Evolutionary conservation across 2,329 filamentous ascomycete genomes (phyloP), one percentile per base, ranked within the genome.

Genomic region (Onygenales sp.): DNA sequence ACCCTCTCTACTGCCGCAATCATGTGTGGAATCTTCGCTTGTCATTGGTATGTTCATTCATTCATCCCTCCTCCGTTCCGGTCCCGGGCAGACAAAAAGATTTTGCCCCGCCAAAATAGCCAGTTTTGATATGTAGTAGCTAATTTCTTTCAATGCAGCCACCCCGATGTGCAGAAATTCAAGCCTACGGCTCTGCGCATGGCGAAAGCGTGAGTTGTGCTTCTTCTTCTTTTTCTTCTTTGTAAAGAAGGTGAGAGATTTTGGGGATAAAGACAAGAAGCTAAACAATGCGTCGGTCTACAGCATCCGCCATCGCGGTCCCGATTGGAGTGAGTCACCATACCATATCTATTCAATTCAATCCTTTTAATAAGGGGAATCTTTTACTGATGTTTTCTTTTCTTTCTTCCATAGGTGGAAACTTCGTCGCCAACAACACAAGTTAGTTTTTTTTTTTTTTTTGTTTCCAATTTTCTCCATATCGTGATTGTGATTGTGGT

Each of bases 1-100:
- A 27, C 21, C 21, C 21, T 27, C 21, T 27, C 21, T 1, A 27
- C 21, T 27, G 13, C 66, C 64, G 70, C 68, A 78, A 86, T 71
- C 65, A 95, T 95, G 90, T 95, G 90, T 85, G 90, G 90, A 74
- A 95, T 96, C 69, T 96, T 96, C 74, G 91, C 89, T 66, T 96
- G 91, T 76, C 89, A 96, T 75, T 79, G 82, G 90, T 95, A 76
- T 71, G 84, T 79, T 55, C 53, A 55, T 59, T 27, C 17, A 84
- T 79, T 55, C 53, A 55, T 59, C 32, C 17, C 13, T 10, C 49
- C 31, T 14, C 36, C 32, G 10, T 42, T 42, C 11, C 21, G 46
- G 43, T 36, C 17, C 43, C 31, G 42, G 38, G 46, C 14, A 43
- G 17, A 17, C 2, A 2, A 17, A 17, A 43, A 32, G 5, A 27